Base-by-base conservation (phyloP, 345 rosid genomes). In the Murraya paniculata region DNA sequence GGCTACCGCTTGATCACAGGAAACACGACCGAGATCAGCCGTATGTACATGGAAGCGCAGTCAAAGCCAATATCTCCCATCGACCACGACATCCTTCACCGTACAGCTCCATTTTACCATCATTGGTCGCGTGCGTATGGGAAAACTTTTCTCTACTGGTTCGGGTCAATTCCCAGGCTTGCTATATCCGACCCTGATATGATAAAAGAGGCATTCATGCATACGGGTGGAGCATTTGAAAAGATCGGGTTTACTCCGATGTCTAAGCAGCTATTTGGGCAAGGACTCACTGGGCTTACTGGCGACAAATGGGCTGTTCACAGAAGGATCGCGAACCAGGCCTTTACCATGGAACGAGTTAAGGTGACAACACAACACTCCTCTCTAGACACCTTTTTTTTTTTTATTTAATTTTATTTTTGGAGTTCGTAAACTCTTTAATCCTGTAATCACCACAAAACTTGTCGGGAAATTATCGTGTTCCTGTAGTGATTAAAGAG, bases 251-350 rank as follows among this genome's bases (percentile, higher is more conserved):
- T 75, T 22, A 92, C 87, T 78, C 97, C 98, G 36, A 84, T 84
- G 86, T 79, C 94, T 14, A 84, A 65, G 84, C 69, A 64, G 74
- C 93, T 95, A 5, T 90, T 92, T 27, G 92, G 89, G 33, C 85
- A 87, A 35, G 98, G 98, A 35, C 92, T 95, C 68, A 83, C 84
- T 64, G 92, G 90, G 67, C 89, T 95, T 64, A 75, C 81, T 5
- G 98, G 98, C 4, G 80, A 84, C 36, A 81, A 83, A 74, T 95
- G 98, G 96, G 91, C 89, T 22, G 57, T 84, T 7, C 98, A 91
- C 41, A 78, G 97, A 80, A 79, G 92, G 82, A 87, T 95, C 62
- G 79, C 88, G 0, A 86, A 81, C 79, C 95, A 85, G 79, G 98
- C 95, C 73, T 90, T 93, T 45, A 80, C 65, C 18, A 81, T 86